Conservation (phyloP, 164 flowering plant species). For the Taxillus chinensis region DNA sequence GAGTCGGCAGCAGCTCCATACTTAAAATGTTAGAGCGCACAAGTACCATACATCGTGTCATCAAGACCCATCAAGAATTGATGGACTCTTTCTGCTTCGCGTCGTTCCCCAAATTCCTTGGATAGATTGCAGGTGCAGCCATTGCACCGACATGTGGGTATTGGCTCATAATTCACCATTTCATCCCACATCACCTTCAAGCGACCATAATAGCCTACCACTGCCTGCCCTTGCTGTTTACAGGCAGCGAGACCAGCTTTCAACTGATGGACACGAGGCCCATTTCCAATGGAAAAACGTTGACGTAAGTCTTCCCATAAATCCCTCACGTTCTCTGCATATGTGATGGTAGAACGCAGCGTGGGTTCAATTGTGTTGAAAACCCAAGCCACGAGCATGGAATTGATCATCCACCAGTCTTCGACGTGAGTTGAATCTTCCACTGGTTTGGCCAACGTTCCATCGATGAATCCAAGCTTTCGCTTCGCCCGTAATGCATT, state of each 20-base stretch:
- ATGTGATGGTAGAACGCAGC: not conserved
- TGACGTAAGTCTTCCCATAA: not conserved
- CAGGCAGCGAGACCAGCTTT: not conserved
- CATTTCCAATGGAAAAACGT: not conserved
- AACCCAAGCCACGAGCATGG: not conserved
- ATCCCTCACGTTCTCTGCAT: not conserved
- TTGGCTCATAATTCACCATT: no score
- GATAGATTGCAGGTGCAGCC: no score
- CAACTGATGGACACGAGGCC: not conserved
- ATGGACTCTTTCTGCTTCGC: not conserved
- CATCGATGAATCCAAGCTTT: not conserved
- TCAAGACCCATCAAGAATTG: no score
- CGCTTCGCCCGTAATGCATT: not conserved
- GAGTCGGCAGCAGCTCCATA: not conserved
- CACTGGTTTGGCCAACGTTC: not conserved
- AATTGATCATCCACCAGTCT: constrained; percentile 1
- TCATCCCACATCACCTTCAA: no score
- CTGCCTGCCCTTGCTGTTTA: not conserved
- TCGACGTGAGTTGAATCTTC: not conserved
- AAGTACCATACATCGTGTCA: not conserved
- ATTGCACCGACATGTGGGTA: no score
- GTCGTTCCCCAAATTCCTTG: no score
- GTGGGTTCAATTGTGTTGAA: constrained; percentile 1
- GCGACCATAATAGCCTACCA: no score
- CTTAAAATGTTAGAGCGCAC: not conserved